Evolutionary conservation across 352 stramenopile genomes (phyloP).

Genomic region (Saprolegnia parasitica): DNA sequence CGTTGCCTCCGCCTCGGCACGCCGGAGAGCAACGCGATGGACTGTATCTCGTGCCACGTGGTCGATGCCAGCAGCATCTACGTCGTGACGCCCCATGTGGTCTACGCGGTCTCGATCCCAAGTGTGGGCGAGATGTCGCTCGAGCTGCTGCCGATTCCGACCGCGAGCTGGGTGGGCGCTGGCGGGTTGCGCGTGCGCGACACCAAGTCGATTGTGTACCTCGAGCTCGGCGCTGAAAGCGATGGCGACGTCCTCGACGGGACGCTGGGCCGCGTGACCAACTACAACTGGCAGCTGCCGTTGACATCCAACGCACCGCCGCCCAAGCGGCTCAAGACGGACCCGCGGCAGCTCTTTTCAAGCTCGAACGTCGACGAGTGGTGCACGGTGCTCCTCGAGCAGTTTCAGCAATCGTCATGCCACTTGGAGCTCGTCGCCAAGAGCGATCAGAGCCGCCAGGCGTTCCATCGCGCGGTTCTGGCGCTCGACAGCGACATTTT

Average conservation of each 20-base stretch:
- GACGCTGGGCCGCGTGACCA: background rate
- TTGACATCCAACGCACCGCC: background rate
- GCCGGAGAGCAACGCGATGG: background rate
- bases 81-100: conserved; percentile 7
- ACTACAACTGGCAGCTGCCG: background rate
- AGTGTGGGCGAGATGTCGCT: background rate
- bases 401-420: conserved; percentile 24
- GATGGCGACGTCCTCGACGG: background rate
- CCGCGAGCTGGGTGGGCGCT: background rate
- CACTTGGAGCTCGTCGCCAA: conserved; percentile 4
- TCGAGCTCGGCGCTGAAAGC: background rate
- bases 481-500: conserved; percentile 64
- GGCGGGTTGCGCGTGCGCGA: background rate
- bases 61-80: conserved; percentile 22
- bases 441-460: conserved; percentile 2
- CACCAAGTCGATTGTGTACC: conserved; percentile 20
- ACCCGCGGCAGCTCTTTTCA: background rate
- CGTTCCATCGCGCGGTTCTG: conserved; percentile 54
- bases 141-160: conserved; percentile 5
- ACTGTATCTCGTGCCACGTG: background rate
- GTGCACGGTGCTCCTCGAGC: conserved; percentile 11
- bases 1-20: conserved; percentile 6
- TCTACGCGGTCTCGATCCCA: conserved; percentile 24
- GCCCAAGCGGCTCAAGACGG: conserved; percentile 18
- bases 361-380: conserved; percentile 19